Evolutionary conservation across 345 rosid species (phyloP).

Genomic region (Microthlaspi erraticum): DNA sequence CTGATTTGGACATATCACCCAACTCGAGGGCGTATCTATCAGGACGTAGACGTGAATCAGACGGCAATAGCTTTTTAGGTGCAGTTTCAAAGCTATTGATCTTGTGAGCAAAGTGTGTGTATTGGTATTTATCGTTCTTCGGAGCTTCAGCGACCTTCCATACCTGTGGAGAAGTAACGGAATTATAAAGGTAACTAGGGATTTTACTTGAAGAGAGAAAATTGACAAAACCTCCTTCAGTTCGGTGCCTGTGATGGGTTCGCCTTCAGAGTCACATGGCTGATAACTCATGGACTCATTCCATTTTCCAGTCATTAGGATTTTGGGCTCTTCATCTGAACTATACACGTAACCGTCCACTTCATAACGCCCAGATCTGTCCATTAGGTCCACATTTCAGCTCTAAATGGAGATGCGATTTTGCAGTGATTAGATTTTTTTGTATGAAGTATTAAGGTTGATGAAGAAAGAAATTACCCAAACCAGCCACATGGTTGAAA

Average conservation of each 20-base stretch:
- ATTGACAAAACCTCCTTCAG: slow-evolving; percentile 55
- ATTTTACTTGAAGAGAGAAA: no score
- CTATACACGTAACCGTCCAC: slow-evolving; percentile 78
- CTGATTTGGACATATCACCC: slow-evolving; percentile 71
- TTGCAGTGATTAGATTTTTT: not conserved
- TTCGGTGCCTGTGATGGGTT: slow-evolving; percentile 68
- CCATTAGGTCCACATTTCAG: slow-evolving; percentile 33
- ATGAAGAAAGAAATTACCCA: no score
- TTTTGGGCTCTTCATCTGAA: slow-evolving; percentile 74
- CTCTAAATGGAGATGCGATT: slow-evolving; percentile 21
- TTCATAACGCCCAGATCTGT: slow-evolving; percentile 83
- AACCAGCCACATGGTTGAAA: no score
- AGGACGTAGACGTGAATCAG: slow-evolving; percentile 81
- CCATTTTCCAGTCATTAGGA: slow-evolving; percentile 81
- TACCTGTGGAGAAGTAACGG: slow-evolving; percentile 43
- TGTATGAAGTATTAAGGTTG: no score
- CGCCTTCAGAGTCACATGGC: slow-evolving; percentile 76
- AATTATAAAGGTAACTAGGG: not conserved
- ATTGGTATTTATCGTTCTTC: slow-evolving; percentile 67
- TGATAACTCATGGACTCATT: slow-evolving; percentile 68
- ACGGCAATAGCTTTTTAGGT: slow-evolving; percentile 67
- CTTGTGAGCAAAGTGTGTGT: slow-evolving; percentile 80
- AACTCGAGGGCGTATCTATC: slow-evolving; percentile 76
- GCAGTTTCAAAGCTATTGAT: slow-evolving; percentile 80
- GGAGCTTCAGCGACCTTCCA: slow-evolving; percentile 79